Evolutionary conservation across 257 asterid genomes (phyloP).

Genomic region (Jasminum sambac): DNA sequence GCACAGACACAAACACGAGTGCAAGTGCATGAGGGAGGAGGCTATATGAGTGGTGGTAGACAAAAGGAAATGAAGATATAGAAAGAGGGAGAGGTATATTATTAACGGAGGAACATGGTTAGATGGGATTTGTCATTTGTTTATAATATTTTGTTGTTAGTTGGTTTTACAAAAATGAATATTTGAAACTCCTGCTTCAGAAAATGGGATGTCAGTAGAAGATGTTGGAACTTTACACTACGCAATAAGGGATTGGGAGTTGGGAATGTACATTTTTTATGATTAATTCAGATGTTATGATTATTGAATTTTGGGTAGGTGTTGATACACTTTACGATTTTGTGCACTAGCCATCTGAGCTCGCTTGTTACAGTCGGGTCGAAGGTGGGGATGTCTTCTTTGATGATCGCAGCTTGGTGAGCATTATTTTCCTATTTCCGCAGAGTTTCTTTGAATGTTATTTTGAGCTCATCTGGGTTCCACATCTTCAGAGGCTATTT

Average conservation of each 20-base stretch:
- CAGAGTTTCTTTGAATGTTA: slow-evolving; percentile 6
- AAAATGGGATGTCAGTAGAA: background rate
- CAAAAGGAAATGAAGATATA: slow-evolving; percentile 5
- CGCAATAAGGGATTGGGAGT: background rate
- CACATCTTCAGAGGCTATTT: slow-evolving; percentile 71
- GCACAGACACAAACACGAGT: background rate
- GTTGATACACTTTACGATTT: slow-evolving; percentile 30
- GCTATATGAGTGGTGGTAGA: slow-evolving; percentile 9
- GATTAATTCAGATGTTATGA: slow-evolving; percentile 5
- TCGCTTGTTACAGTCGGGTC: slow-evolving; percentile 89
- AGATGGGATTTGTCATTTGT: slow-evolving; percentile 8
- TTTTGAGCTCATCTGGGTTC: slow-evolving; percentile 23
- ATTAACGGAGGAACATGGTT: slow-evolving; percentile 1
- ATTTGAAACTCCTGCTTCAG: background rate
- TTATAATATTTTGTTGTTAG: slow-evolving; percentile 8
- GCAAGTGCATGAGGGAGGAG: background rate
- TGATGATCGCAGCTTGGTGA: slow-evolving; percentile 95
- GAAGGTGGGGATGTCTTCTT: slow-evolving; percentile 95
- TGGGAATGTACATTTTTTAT: background rate
- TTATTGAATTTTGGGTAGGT: slow-evolving; percentile 16
- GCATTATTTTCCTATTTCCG: slow-evolving; percentile 33
- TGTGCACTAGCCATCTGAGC: slow-evolving; percentile 85
- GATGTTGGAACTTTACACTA: background rate
- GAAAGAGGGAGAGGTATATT: slow-evolving; percentile 10
- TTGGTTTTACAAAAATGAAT: background rate